Evolutionary conservation across 495 filamentous ascomycete genomes (phyloP), one percentile per base, ranked within the genome.

Genomic region (Delitschia confertaspora): DNA sequence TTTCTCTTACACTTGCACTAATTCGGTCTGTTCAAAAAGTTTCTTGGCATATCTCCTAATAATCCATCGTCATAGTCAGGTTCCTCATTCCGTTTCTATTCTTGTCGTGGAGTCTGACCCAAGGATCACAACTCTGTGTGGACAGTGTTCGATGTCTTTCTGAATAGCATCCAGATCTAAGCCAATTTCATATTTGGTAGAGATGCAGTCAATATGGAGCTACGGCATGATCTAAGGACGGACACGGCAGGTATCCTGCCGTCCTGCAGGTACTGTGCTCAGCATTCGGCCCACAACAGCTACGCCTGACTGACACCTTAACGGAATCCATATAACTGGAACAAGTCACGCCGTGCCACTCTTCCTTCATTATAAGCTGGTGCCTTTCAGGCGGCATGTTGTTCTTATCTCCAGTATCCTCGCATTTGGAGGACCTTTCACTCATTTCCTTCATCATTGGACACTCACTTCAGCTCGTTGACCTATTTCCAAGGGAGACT

Each of bases 251-350:
- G 42, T 25, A 45, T 6, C 22, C 29, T 36, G 10, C 42, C 32
- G 42, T 4, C 40, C 38, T 37, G 42, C 41, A 44, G 16, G 14
- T 3, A 10, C 11, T 32, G 41, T 45, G 33, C 22, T 20, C 14
- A 14, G 42, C 31, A n/a, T 30, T 9, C 32, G 9, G 9, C 17
- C 3, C 11, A 21, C 21, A 35, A 23, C 8, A 9, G 17, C 19
- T 18, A 23, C n/a, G n/a, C n/a, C n/a, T n/a, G n/a, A n/a, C n/a
- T n/a, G n/a, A 16, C 20, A 19, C 11, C 17, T 25, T 11, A n/a
- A 6, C 27, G 24, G 4, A 11, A 37, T 29, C 33, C 20, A 11
- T 17, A 18, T 17, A 19, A 6, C 22, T 30, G 19, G 23, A 45
- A 1, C 13, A 17, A 14, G 18, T 25, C 7, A 16, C 18, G 22